phyloP scores from a whole-genome alignment of 768 basidiomycete genomes.

The Thelephora ganbajun region DNA sequence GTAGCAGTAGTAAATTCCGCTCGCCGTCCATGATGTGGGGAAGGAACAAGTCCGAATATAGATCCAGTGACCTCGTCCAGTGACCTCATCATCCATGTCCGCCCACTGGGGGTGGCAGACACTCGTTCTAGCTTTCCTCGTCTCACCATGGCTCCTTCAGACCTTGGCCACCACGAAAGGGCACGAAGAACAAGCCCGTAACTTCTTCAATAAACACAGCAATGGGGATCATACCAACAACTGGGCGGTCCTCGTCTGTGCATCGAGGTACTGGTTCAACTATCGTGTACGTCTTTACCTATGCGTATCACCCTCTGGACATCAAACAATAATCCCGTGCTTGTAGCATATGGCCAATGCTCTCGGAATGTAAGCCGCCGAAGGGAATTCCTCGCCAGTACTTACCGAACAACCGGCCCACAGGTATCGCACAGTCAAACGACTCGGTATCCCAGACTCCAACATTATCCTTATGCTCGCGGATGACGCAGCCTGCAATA shows the following conservation, averaged over 20 bases:
- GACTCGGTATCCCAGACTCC: constrained; percentile 94
- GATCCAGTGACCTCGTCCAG: neutral
- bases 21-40: neutral
- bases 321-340: neutral
- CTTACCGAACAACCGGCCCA: neutral
- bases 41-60: neutral
- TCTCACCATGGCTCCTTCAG: neutral
- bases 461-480: constrained; percentile 99
- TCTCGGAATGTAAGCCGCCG: constrained; percentile 68
- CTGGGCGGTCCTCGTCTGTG: constrained; percentile 94
- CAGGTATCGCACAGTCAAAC: constrained; percentile 97
- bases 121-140: neutral
- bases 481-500: constrained; percentile 90
- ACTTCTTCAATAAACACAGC: neutral
- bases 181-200: neutral
- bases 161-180: neutral
- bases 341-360: constrained; percentile 97
- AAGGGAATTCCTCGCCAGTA: neutral
- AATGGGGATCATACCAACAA: constrained; percentile 69
- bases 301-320: neutral
- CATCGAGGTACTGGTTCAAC: constrained; percentile 97
- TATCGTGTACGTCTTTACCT: constrained; percentile 58
- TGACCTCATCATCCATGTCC: no score
- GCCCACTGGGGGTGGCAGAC: no score
- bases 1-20: neutral